Conservation (phyloP, 352 stramenopile species). For the Achlya hypogyna region DNA sequence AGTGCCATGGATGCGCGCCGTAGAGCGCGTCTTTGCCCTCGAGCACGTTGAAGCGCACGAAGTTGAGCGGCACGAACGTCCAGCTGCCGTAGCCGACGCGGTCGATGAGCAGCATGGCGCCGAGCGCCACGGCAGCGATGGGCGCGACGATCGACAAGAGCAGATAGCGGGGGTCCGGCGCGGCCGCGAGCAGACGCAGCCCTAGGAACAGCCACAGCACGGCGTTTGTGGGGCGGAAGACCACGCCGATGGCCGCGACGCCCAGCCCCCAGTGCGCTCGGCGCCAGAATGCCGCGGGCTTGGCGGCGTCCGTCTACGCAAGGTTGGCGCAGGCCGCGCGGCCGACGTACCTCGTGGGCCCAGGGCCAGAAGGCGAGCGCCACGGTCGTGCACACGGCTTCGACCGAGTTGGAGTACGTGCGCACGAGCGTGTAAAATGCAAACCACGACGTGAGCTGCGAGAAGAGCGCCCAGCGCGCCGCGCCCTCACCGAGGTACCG, state of each 20-base stretch:
- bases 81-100: slow-evolving; percentile 63
- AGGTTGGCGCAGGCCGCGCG: not conserved
- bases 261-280: slow-evolving; percentile 25
- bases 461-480: slow-evolving; percentile 66
- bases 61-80: slow-evolving; percentile 82
- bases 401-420: slow-evolving; percentile 80
- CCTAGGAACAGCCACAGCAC: slow-evolving; percentile 29
- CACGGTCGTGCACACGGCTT: slow-evolving; percentile 67
- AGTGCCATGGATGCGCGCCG: slow-evolving; percentile 66
- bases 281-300: not conserved
- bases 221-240: slow-evolving; percentile 75
- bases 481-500: slow-evolving; percentile 54
- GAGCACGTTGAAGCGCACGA: slow-evolving; percentile 80
- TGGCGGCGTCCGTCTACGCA: not conserved
- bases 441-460: slow-evolving; percentile 76
- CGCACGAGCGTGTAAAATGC: slow-evolving; percentile 79
- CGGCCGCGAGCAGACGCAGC: not conserved
- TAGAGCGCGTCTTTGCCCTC: slow-evolving; percentile 80
- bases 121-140: slow-evolving; percentile 43
- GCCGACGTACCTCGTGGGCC: slow-evolving; percentile 40
- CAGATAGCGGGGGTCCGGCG: not conserved
- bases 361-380: slow-evolving; percentile 73
- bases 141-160: slow-evolving; percentile 31
- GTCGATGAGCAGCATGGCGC: slow-evolving; percentile 65
- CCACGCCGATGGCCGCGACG: slow-evolving; percentile 55